A percentile compares a stretch with the other conserved stretches of the same genome.
These are phyloP conservation scores for Paramecium pentaurelia DNA, from an alignment of 73 alveolate species.

Conservation along the genomic window DNA sequence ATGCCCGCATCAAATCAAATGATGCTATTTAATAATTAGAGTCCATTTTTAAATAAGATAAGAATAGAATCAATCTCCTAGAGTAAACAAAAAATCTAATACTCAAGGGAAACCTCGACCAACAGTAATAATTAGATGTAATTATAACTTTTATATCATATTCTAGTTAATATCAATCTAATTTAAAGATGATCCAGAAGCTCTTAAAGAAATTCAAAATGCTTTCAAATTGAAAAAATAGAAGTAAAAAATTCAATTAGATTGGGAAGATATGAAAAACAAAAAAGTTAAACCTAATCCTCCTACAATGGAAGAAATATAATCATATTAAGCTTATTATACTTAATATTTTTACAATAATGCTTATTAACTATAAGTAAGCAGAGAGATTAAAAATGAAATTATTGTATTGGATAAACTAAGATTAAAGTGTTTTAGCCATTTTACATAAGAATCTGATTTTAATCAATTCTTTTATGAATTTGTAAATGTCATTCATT, in stretches of 20 bases:
- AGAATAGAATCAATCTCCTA: neutral
- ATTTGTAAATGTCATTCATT: neutral
- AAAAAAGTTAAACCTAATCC: neutral
- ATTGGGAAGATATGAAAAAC: neutral
- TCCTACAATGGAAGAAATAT: conserved; percentile 12
- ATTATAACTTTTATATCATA: neutral
- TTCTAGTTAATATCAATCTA: neutral
- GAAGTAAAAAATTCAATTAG: neutral
- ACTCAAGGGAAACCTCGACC: neutral
- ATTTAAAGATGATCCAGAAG: conserved; percentile 38
- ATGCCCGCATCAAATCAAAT: conserved; percentile 38
- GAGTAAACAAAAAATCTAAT: neutral
- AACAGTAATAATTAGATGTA: conserved; percentile 23
- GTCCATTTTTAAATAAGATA: neutral
- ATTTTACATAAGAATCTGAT: neutral
- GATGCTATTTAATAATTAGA: neutral
- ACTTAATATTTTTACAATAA: neutral
- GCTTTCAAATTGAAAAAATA: neutral
- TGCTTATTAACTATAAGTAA: neutral
- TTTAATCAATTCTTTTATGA: conserved; percentile 24
- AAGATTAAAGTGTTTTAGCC: neutral
- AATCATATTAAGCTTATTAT: neutral
- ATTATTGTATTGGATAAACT: conserved; percentile 25
- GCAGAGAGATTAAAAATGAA: conserved; percentile 46
- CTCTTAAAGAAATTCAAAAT: neutral